Evolutionary conservation across 139 green algal species (phyloP), one percentile per base, ranked within the genome.

Genomic region (Chlamydomonas incerta): DNA sequence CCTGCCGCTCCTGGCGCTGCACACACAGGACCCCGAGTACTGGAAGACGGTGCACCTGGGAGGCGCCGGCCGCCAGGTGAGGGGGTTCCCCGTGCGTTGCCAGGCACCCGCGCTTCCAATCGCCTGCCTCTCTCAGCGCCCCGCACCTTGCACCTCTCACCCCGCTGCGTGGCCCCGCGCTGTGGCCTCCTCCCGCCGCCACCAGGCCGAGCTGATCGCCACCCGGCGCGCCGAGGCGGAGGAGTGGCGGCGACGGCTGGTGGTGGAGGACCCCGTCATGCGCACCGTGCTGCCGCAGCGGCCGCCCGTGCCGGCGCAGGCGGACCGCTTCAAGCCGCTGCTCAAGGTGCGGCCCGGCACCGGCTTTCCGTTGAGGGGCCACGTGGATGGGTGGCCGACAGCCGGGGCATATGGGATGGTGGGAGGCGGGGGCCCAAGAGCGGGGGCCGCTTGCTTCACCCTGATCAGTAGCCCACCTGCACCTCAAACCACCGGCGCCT

Each of bases 31-130:
- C 60, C 74, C 83, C 9, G 79, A 74, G 17, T 94, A 88, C 62
- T 94, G 88, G 86, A 84, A 92, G 87, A 93, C 88, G 11, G 82
- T 95, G 50, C 90, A 93, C 55, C 31, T 87, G 26, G 80, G 79
- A 2, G 88, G 90, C 0, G 55, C 71, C 3, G 85, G 83, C 1
- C 62, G 82, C 0, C 41, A 80, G 66, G 35, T 52, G 68, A 82
- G 88, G 65, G 73, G 80, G 71, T 76, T n/a, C 14, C 52, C 72
- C 9, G 8, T 3, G 71, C 26, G 8, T 23, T 24, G 41, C 23
- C 33, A 34, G 11, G 15, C 5, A 29, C 50, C 50, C 50, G 14
- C 50, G 11, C 50, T 20, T 14, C 50, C 50, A 57, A 57, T 14
- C 50, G 11, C 50, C 50, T 20, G 11, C 14, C 50, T 57, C n/a